A percentile compares a stretch with the other conserved stretches of the same genome.
phyloP scores from a whole-genome alignment of 1,284 basidiomycete species.

The Rhodofomes roseus region DNA sequence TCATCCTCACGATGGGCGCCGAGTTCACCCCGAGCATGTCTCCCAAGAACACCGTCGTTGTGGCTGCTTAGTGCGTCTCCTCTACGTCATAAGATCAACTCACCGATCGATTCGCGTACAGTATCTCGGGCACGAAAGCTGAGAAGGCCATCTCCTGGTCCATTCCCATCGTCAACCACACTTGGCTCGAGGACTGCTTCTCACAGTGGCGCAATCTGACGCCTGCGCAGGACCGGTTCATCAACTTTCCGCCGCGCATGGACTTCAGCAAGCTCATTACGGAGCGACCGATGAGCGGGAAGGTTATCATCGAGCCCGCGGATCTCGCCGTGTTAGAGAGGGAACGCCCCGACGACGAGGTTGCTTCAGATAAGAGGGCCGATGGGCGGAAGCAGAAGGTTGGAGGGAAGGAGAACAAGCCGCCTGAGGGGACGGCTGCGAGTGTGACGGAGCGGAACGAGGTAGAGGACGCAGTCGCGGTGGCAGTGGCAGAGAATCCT shows the following conservation, averaged over 20 bases:
- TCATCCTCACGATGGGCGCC: conserved; percentile 76
- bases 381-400: conserved; percentile 13
- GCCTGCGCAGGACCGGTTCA: conserved; percentile 59
- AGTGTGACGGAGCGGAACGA: conserved; percentile 20
- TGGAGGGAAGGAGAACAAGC: conserved; percentile 7
- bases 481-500: conserved; percentile 16
- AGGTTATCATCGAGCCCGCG: conserved; percentile 27
- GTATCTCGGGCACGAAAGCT: conserved; percentile 69
- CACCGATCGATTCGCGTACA: conserved; percentile 24
- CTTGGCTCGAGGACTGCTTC: conserved; percentile 89
- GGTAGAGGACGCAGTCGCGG: conserved; percentile 19
- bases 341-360: conserved; percentile 15
- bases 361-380: no score
- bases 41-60: conserved; percentile 68
- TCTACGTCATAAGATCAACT: neutral
- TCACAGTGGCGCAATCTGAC: conserved; percentile 70
- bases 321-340: conserved; percentile 26
- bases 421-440: conserved; percentile 12
- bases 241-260: conserved; percentile 59
- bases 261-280: conserved; percentile 64
- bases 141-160: conserved; percentile 74
- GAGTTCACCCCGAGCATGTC: conserved; percentile 80
- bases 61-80: conserved; percentile 74
- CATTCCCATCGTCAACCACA: conserved; percentile 84
- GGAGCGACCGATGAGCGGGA: conserved; percentile 41